Percentiles rank a stretch among this genome's conserved stretches.
phyloP scores from a whole-genome alignment of 139 green algal genomes.

The Picochlorum sp. region DNA sequence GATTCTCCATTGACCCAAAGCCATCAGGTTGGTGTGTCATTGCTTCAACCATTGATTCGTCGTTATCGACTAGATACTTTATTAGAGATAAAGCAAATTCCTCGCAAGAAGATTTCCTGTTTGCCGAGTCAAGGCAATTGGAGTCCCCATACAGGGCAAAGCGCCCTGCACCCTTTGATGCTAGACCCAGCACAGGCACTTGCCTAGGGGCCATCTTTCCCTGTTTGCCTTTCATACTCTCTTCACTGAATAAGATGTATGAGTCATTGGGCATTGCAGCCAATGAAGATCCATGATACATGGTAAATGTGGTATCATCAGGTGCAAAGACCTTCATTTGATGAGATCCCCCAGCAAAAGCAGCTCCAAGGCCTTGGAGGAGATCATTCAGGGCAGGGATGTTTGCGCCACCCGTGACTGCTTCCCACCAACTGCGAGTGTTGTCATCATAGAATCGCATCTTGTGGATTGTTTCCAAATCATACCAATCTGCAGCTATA shows the following conservation, averaged over 20 bases:
- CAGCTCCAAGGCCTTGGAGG: constrained; percentile 68
- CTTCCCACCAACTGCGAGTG: constrained; percentile 84
- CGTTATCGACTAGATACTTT: constrained; percentile 10
- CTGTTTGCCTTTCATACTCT: constrained; percentile 9
- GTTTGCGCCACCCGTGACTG: constrained; percentile 79
- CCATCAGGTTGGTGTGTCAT: constrained; percentile 3
- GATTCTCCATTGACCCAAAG: not conserved
- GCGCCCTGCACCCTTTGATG: constrained; percentile 38
- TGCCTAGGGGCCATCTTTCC: not conserved
- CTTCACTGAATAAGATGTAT: constrained; percentile 40
- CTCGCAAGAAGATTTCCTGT: constrained; percentile 52
- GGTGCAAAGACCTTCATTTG: constrained; percentile 22
- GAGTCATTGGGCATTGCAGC: constrained; percentile 48
- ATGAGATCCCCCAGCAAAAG: constrained; percentile 66
- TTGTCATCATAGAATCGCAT: constrained; percentile 99
- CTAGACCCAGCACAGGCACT: constrained; percentile 35
- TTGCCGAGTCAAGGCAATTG: constrained; percentile 89
- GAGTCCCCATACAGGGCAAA: constrained; percentile 77
- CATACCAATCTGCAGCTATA: constrained; percentile 96
- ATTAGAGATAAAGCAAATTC: constrained; percentile 44
- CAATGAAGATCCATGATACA: constrained; percentile 50
- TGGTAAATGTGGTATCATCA: constrained; percentile 7
- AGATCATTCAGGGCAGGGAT: constrained; percentile 95
- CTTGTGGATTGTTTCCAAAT: constrained; percentile 62
- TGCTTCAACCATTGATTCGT: not conserved